Percentiles rank a stretch among this genome's conserved stretches.
phyloP scores from a whole-genome alignment of 768 basidiomycete species.

The Lactifluus volemus region DNA sequence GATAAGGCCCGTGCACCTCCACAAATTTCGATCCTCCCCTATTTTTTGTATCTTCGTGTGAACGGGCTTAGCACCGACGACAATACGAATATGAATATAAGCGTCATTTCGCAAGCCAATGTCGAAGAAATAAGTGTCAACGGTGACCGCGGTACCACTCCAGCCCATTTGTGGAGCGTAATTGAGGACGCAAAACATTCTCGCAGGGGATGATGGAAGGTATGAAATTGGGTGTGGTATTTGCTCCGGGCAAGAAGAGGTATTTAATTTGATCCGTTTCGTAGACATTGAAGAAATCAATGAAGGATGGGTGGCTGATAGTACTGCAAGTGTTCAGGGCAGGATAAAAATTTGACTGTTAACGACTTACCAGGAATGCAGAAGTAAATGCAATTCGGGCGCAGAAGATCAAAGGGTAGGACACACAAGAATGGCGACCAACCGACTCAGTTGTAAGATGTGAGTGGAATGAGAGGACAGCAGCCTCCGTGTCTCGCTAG shows the following conservation, averaged over 20 bases:
- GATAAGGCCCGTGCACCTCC: conserved; percentile 57
- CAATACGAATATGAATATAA: conserved; percentile 63
- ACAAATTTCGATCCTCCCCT: conserved; percentile 40
- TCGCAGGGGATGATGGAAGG: conserved; percentile 38
- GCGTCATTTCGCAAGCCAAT: conserved; percentile 39
- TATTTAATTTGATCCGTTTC: conserved; percentile 1
- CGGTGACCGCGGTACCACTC: conserved; percentile 52
- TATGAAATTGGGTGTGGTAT: not conserved
- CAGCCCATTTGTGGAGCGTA: conserved; percentile 60
- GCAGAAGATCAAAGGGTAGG: not conserved
- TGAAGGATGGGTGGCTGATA: not conserved
- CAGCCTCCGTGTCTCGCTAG: not conserved
- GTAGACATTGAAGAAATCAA: not conserved
- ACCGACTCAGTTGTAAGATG: not conserved
- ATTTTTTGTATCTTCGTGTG: conserved; percentile 55
- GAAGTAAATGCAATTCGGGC: not conserved
- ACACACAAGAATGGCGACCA: not conserved
- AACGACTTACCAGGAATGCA: not conserved
- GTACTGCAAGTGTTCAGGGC: not conserved
- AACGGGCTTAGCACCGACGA: conserved; percentile 62
- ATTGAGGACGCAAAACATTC: conserved; percentile 55
- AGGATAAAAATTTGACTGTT: not conserved
- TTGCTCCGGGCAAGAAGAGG: not conserved
- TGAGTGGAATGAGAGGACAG: not conserved
- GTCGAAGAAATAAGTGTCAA: conserved; percentile 52